Conservation (phyloP, 441 rosid species). For the Populus hybrid region DNA sequence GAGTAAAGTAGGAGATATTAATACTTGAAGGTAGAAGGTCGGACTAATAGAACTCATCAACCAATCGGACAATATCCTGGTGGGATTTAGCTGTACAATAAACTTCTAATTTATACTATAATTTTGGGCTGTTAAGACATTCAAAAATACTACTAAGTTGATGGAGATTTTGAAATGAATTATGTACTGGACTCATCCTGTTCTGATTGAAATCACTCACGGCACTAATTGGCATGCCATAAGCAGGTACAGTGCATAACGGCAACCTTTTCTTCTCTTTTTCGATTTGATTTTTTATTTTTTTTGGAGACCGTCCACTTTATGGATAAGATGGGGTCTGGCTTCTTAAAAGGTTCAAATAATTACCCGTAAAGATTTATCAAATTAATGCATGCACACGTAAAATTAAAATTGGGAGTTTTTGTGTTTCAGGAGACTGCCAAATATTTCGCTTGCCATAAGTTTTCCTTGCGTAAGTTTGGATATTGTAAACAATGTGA, state of each 20-base stretch:
- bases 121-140: neutral
- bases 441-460: neutral
- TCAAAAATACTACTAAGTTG: neutral
- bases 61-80: no score
- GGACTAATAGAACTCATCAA: no score
- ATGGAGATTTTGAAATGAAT: constrained; percentile 4
- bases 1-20: no score
- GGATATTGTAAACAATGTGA: constrained; percentile 1
- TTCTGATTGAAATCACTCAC: neutral
- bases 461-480: constrained; percentile 10
- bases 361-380: neutral
- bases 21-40: no score
- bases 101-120: constrained; percentile 2
- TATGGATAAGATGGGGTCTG: constrained; percentile 22
- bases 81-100: neutral
- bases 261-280: neutral
- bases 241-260: neutral
- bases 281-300: neutral
- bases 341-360: neutral
- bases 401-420: neutral
- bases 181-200: neutral
- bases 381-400: neutral
- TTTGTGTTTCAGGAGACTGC: neutral
- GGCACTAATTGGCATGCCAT: neutral
- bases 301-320: neutral